Conservation (phyloP, 768 basidiomycete species). For the Termitomyces heimii region DNA sequence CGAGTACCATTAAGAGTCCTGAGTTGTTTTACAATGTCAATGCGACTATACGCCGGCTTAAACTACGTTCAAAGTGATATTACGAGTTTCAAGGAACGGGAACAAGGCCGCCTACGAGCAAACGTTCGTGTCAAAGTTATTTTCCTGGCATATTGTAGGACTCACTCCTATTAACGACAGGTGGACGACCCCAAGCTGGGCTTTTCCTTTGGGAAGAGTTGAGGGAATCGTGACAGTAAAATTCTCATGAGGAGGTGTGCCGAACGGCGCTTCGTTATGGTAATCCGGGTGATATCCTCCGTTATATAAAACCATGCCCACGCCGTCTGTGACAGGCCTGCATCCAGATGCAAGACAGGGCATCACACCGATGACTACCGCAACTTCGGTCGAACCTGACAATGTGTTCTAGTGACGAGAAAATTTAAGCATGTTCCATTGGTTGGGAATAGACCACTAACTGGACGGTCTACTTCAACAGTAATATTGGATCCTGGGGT, state of each 20-base stretch:
- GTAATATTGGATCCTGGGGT: slow-evolving; percentile 29
- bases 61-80: slow-evolving; percentile 22
- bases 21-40: background rate
- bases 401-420: slow-evolving; percentile 24
- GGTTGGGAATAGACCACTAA: slow-evolving; percentile 19
- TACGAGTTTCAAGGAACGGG: slow-evolving; percentile 25
- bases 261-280: slow-evolving; percentile 10
- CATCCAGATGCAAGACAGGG: slow-evolving; percentile 25
- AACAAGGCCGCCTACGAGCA: slow-evolving; percentile 24
- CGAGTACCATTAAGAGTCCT: background rate
- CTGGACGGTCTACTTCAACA: slow-evolving; percentile 44
- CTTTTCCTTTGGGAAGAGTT: slow-evolving; percentile 20
- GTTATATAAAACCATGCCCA: slow-evolving; percentile 41
- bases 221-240: slow-evolving; percentile 36
- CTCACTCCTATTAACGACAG: slow-evolving; percentile 34
- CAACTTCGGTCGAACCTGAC: slow-evolving; percentile 36
- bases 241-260: slow-evolving; percentile 34
- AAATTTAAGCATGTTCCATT: background rate
- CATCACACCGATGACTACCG: slow-evolving; percentile 37
- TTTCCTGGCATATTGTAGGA: background rate
- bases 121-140: background rate
- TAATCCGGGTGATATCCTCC: slow-evolving; percentile 35
- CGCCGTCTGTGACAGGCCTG: slow-evolving; percentile 15
- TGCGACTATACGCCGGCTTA: background rate
- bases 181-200: slow-evolving; percentile 30